phyloP scores from a whole-genome alignment of 495 filamentous ascomycete species.

The Ramalina peruviana region DNA sequence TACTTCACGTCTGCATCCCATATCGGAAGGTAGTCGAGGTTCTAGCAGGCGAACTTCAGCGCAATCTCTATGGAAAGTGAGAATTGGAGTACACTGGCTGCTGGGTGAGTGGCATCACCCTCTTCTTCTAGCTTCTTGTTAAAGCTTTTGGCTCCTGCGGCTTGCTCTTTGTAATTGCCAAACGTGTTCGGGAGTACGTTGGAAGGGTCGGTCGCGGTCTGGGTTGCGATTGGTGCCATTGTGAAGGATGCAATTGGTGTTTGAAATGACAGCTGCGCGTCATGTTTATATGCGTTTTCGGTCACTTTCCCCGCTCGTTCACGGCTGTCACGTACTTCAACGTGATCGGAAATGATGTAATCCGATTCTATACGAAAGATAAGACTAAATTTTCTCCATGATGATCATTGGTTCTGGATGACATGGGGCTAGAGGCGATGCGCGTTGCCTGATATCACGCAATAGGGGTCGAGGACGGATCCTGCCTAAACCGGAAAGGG shows the following conservation, averaged over 20 bases:
- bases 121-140: constrained; percentile 13
- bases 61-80: neutral
- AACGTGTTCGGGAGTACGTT: too few species aligned
- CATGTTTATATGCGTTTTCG: too few species aligned
- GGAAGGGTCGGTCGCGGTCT: neutral
- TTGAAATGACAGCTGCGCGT: neutral
- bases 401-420: too few species aligned
- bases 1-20: constrained; percentile 30
- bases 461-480: neutral
- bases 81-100: neutral
- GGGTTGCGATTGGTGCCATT: constrained; percentile 4
- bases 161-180: constrained; percentile 12
- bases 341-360: too few species aligned
- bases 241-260: neutral
- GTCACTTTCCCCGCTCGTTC: too few species aligned
- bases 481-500: neutral
- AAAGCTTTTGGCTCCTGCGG: constrained; percentile 8
- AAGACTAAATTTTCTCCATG: too few species aligned
- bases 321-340: too few species aligned
- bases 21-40: constrained; percentile 10
- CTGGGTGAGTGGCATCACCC: constrained; percentile 6
- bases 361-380: too few species aligned
- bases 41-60: neutral
- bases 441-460: constrained; percentile 1
- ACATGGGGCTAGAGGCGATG: neutral